These are phyloP conservation scores for Amaranthus palmeri DNA, from an alignment of 148 eudicot genomes.

Conservation along the genomic window DNA sequence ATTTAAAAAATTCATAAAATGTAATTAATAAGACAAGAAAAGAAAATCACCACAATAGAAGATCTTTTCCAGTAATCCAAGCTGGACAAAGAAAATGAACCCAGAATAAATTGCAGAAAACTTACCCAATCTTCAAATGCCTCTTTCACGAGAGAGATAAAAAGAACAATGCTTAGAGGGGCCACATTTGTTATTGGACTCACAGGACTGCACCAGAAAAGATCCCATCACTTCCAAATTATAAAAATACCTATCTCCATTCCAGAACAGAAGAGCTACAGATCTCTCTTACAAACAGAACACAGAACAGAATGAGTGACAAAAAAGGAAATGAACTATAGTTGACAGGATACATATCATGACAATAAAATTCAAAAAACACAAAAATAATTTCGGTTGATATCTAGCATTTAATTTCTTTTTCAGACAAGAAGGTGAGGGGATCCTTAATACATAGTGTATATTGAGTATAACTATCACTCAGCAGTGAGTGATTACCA, in stretches of 20 bases:
- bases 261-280: background rate
- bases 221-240: constrained; percentile 9
- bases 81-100: background rate
- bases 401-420: too few species aligned
- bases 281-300: background rate
- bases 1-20: background rate
- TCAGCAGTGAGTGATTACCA: background rate
- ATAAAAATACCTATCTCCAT: background rate
- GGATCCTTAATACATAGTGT: background rate
- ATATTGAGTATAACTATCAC: background rate
- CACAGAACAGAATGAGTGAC: background rate
- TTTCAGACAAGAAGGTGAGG: too few species aligned
- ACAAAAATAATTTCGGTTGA: background rate
- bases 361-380: background rate
- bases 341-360: background rate
- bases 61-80: background rate
- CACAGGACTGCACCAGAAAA: constrained; percentile 77
- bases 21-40: background rate
- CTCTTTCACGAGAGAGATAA: constrained; percentile 90
- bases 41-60: background rate
- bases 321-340: background rate
- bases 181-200: constrained; percentile 92
- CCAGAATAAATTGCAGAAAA: constrained; percentile 8
- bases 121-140: constrained; percentile 99
- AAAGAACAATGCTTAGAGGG: constrained; percentile 80